Evolutionary conservation across 2,329 filamentous ascomycete genomes (phyloP), one percentile per base, ranked within the genome.

Genomic region (Aciculosporium take): DNA sequence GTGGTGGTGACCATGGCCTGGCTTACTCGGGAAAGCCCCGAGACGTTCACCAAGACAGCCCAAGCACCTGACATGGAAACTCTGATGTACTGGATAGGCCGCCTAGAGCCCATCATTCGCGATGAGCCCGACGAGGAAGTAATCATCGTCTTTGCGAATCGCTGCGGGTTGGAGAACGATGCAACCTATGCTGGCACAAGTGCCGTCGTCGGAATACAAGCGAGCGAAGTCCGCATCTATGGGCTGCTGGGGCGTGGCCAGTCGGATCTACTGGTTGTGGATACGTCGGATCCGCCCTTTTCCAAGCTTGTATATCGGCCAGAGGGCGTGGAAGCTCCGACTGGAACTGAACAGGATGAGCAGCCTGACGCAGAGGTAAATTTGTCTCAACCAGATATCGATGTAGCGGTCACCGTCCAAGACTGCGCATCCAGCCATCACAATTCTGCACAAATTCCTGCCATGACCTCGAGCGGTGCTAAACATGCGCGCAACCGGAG

Each of bases 1-100:
- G 76, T 84, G 2, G 73, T 87, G 27, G 49, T 89, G 0, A 76
- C 73, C 4, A 88, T 88, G 84, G 82, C 84, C 0, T 89, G 83
- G 84, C 64, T 84, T 25, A 85, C 81, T 2, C 65, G 56, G 42
- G 75, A 66, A 46, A 69, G 66, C 51, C 66, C 58, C 1, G 65
- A 51, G 15, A 43, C 45, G 7, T 76, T 64, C 53, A 74, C 52
- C 44, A 65, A 49, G 23, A 63, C 48, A 48, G 73, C 72, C 0
- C 55, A 68, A 1, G 72, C 77, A 38, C 81, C 82, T 0, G 83
- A 88, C 48, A 69, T 83, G 60, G 75, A 84, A 20, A 86, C 82
- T 0, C 55, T 89, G 7, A 72, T 74, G 0, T 89, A 89, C 51
- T 89, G 84, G 84, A 64, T 85, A 0, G 71, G 74, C 15, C 70